Evolutionary conservation across 805 yeast species (phyloP).

Genomic region (Yamadazyma sp.): DNA sequence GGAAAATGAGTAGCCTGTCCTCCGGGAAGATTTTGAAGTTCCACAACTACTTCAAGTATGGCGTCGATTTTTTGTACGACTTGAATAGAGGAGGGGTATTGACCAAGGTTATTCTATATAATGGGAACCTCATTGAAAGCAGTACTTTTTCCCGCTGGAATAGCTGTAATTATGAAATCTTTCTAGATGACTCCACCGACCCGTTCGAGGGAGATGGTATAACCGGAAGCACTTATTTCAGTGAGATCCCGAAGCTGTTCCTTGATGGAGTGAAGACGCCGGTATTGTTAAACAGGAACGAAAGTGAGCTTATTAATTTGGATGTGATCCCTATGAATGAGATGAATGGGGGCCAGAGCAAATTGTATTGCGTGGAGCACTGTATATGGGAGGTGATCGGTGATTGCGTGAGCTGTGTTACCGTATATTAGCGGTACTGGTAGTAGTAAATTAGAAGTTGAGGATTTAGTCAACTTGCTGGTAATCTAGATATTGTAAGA

Average conservation of each 20-base stretch:
- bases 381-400: constrained; percentile 44
- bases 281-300: constrained; percentile 38
- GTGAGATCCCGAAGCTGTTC: constrained; percentile 27
- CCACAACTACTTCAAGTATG: constrained; percentile 57
- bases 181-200: constrained; percentile 4
- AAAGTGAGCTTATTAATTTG: constrained; percentile 35
- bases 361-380: constrained; percentile 37
- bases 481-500: too few relatives aligned
- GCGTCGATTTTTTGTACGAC: constrained; percentile 55
- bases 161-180: constrained; percentile 45
- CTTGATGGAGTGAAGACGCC: constrained; percentile 22
- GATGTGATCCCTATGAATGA: constrained; percentile 16
- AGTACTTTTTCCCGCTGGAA: constrained; percentile 56
- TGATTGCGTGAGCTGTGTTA: constrained; percentile 15
- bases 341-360: constrained; percentile 43
- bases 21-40: constrained; percentile 30
- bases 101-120: constrained; percentile 50
- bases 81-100: constrained; percentile 37
- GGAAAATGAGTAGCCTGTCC: constrained; percentile 8
- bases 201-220: constrained; percentile 13
- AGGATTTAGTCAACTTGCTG: too few relatives aligned
- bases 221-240: constrained; percentile 31
- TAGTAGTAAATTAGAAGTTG: too few relatives aligned
- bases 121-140: constrained; percentile 50
- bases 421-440: constrained; percentile 12